A percentile compares a stretch with the other conserved stretches of the same genome.
Conservation (phyloP, 2,329 filamentous ascomycete genomes). For the Sporothrix dimorphospora region DNA sequence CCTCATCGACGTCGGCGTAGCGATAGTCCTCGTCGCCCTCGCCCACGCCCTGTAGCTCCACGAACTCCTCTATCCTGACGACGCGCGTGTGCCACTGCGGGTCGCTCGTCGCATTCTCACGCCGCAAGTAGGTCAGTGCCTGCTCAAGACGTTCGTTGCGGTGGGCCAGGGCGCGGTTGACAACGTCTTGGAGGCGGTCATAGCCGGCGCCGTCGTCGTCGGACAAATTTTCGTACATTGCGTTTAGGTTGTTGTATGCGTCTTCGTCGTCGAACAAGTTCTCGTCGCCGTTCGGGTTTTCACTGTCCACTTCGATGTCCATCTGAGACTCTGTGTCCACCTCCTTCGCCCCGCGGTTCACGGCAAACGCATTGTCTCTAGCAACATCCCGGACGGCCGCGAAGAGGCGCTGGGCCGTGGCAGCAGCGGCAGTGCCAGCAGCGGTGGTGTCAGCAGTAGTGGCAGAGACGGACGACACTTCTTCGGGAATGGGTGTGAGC, state of each 20-base stretch:
- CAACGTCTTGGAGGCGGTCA: not conserved
- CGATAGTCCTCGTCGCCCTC: constrained; percentile 15
- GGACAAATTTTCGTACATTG: too few relatives aligned
- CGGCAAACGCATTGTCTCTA: too few relatives aligned
- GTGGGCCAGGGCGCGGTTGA: not conserved
- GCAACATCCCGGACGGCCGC: too few relatives aligned
- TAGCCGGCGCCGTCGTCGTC: too few relatives aligned
- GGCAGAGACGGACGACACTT: not conserved
- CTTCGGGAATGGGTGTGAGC: not conserved
- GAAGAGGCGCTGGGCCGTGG: too few relatives aligned
- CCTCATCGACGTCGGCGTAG: not conserved
- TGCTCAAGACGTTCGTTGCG: constrained; percentile 38
- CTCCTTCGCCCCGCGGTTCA: too few relatives aligned
- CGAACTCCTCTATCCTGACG: constrained; percentile 45
- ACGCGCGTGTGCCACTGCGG: constrained; percentile 46
- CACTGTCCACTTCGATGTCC: not conserved
- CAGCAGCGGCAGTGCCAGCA: not conserved
- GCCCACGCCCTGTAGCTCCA: constrained; percentile 40
- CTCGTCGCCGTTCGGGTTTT: not conserved
- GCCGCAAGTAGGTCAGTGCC: constrained; percentile 51
- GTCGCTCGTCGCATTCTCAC: constrained; percentile 51
- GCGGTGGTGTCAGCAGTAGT: too few relatives aligned
- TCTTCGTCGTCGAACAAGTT: not conserved
- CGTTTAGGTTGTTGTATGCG: not conserved
- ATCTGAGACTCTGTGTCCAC: too few relatives aligned